Evolutionary conservation across 345 rosid species (phyloP).

Genomic region (Anastatica hierochuntica): DNA sequence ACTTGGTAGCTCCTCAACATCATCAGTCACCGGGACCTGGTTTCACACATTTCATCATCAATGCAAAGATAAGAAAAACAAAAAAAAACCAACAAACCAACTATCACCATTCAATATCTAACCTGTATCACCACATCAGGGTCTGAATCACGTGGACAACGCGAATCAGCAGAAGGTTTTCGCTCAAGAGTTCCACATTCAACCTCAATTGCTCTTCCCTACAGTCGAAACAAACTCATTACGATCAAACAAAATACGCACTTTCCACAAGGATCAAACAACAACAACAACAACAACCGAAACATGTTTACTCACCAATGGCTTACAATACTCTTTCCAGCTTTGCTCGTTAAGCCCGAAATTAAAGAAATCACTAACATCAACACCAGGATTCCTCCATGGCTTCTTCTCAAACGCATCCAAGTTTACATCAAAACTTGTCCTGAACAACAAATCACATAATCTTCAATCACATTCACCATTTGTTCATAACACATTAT

Average conservation of each 20-base stretch:
- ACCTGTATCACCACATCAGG: conserved; percentile 72
- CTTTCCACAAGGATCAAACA: background rate
- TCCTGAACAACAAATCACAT: conserved; percentile 30
- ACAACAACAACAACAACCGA: background rate
- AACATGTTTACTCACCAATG: conserved; percentile 33
- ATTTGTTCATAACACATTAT: background rate
- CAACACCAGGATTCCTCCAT: conserved; percentile 47
- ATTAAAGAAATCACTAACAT: conserved; percentile 53
- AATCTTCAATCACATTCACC: background rate
- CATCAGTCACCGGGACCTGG: conserved; percentile 48
- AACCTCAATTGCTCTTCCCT: conserved; percentile 61
- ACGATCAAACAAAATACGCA: conserved; percentile 11
- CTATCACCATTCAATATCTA: conserved; percentile 1
- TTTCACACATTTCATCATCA: conserved; percentile 18
- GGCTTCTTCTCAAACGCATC: conserved; percentile 47
- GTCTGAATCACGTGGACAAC: conserved; percentile 31
- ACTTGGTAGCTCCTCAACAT: conserved; percentile 26
- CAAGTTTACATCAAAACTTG: conserved; percentile 38
- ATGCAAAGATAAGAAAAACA: background rate
- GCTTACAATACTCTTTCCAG: conserved; percentile 57
- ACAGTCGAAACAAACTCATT: conserved; percentile 24
- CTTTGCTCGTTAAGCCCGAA: conserved; percentile 57
- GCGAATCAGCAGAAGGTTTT: conserved; percentile 38
- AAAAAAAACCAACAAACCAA: conserved; percentile 7
- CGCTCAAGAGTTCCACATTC: conserved; percentile 39